Evolutionary conservation across 208 protist species (phyloP).

Genomic region (Entamoeba dispar): DNA sequence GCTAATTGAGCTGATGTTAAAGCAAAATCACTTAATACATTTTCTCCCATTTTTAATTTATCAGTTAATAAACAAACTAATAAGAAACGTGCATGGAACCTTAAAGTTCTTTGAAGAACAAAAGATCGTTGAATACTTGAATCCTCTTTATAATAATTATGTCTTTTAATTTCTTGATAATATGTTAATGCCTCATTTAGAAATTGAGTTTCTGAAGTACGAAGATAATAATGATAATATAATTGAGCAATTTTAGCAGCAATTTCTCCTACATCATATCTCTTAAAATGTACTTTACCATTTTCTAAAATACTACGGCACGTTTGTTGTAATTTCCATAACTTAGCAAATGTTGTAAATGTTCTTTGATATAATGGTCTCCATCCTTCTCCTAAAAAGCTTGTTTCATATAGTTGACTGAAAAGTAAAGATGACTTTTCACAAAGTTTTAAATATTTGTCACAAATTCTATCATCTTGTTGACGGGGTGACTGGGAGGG

Average conservation of each 20-base stretch:
- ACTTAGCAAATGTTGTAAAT: neutral
- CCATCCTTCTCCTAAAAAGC: neutral
- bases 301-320: neutral
- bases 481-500: neutral
- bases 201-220: neutral
- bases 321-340: neutral
- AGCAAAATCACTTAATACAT: neutral
- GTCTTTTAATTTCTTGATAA: neutral
- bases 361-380: neutral
- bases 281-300: neutral
- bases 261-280: neutral
- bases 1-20: neutral
- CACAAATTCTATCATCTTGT: neutral
- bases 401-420: neutral
- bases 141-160: neutral
- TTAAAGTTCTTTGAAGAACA: neutral
- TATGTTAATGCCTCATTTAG: neutral
- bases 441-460: neutral
- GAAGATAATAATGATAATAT: neutral
- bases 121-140: neutral
- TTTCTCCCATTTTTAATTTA: neutral
- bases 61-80: neutral
- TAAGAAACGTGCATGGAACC: neutral
- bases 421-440: neutral
- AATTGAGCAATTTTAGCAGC: neutral